Evolutionary conservation across 2,329 filamentous ascomycete genomes (phyloP).

Genomic region (Dactylonectria macrodidyma): DNA sequence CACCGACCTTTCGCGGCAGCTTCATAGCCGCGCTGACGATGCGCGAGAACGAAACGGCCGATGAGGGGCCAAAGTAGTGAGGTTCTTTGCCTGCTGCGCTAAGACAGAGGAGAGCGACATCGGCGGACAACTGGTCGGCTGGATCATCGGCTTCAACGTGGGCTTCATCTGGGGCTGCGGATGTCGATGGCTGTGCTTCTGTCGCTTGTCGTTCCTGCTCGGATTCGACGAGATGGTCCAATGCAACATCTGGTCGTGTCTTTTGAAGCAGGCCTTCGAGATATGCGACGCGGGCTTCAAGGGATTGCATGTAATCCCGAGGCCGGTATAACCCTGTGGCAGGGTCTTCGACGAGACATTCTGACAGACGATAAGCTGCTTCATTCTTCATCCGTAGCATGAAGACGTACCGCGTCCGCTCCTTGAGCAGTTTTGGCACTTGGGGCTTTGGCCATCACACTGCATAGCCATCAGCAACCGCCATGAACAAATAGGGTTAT

Average conservation of each 20-base stretch:
- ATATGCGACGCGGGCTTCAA: slow-evolving; percentile 35
- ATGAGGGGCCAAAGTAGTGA: slow-evolving; percentile 38
- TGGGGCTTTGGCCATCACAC: slow-evolving; percentile 33
- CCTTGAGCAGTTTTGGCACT: slow-evolving; percentile 33
- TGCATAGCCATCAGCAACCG: slow-evolving; percentile 19
- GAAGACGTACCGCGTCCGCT: slow-evolving; percentile 21
- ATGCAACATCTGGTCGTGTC: slow-evolving; percentile 31
- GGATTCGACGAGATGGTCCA: slow-evolving; percentile 31
- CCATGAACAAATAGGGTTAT: background rate
- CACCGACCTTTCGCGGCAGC: slow-evolving; percentile 31
- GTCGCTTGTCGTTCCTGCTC: slow-evolving; percentile 2
- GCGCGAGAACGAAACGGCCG: slow-evolving; percentile 36
- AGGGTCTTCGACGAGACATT: slow-evolving; percentile 38
- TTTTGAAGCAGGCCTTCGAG: slow-evolving; percentile 35
- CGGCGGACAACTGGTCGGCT: slow-evolving; percentile 34
- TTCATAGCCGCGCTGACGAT: slow-evolving; percentile 38
- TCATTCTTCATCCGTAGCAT: too few species aligned
- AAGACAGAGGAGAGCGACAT: slow-evolving; percentile 34
- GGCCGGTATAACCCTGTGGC: slow-evolving; percentile 35
- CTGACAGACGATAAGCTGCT: slow-evolving; percentile 3
- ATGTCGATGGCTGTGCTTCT: background rate
- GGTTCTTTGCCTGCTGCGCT: slow-evolving; percentile 36
- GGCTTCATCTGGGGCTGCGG: background rate
- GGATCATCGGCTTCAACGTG: slow-evolving; percentile 28
- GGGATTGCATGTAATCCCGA: slow-evolving; percentile 36